phyloP scores from a whole-genome alignment of 805 yeast species.

The Saturnispora sekii region DNA sequence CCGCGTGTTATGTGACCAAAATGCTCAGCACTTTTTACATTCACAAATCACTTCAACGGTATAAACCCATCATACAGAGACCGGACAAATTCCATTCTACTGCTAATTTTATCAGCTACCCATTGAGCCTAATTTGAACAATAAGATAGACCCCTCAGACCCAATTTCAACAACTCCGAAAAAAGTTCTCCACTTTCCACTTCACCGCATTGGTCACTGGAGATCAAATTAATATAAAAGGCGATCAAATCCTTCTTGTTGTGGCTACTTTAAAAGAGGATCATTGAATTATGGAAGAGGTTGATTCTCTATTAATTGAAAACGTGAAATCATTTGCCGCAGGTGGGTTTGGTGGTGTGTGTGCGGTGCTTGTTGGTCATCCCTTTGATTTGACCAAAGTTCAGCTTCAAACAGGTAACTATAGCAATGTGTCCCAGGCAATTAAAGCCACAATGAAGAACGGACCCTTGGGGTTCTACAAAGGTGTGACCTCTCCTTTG shows the following conservation, averaged over 20 bases:
- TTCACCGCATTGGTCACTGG: neutral
- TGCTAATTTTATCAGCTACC: neutral
- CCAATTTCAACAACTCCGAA: neutral
- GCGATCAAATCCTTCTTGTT: neutral
- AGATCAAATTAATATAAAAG: neutral
- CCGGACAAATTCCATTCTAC: neutral
- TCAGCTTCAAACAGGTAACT: conserved; percentile 74
- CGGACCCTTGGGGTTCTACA: conserved; percentile 73
- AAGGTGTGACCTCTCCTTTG: conserved; percentile 91
- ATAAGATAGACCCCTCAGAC: neutral
- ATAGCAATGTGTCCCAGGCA: conserved; percentile 55
- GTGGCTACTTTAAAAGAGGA: neutral
- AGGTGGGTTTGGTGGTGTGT: conserved; percentile 95
- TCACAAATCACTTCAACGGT: too few species aligned
- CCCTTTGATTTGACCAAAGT: conserved; percentile 94
- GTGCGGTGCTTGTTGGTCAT: conserved; percentile 93
- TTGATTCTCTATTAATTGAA: conserved; percentile 42
- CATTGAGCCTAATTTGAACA: neutral
- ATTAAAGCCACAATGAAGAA: conserved; percentile 59
- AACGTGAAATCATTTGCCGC: conserved; percentile 81
- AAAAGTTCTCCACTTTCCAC: neutral
- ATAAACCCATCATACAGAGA: too few species aligned
- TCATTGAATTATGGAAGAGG: conserved; percentile 20
- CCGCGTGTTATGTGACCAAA: too few species aligned
- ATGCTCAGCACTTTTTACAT: too few species aligned